Evolutionary conservation across 1,139 yeast genomes (phyloP).

Genomic region (Candida sanyaensis): DNA sequence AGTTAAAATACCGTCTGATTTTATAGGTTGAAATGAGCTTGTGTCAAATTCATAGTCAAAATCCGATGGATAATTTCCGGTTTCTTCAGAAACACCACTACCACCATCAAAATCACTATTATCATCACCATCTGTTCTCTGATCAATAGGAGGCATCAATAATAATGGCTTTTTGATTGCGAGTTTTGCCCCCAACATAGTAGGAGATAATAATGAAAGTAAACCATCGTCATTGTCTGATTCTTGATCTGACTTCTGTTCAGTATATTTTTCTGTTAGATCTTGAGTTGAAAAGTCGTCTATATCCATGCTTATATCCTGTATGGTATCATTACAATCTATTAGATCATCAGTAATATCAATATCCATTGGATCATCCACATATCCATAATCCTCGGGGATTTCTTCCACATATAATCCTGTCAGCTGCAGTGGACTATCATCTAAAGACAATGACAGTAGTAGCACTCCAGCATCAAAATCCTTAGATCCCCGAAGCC

Average conservation of each 20-base stretch:
- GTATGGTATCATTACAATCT: not conserved
- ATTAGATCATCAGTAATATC: slow-evolving; percentile 12
- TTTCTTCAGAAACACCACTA: not conserved
- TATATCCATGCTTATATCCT: not conserved
- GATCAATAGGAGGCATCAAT: slow-evolving; percentile 28
- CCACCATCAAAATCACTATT: too few relatives aligned
- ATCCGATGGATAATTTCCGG: slow-evolving; percentile 1
- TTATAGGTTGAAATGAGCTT: slow-evolving; percentile 12
- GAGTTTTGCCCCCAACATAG: slow-evolving; percentile 39
- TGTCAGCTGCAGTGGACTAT: slow-evolving; percentile 9
- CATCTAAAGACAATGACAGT: slow-evolving; percentile 29
- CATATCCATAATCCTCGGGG: slow-evolving; percentile 5
- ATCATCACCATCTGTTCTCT: not conserved
- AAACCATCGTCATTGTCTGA: slow-evolving; percentile 8
- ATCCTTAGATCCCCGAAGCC: slow-evolving; percentile 14
- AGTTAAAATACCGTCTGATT: slow-evolving; percentile 6
- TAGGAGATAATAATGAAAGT: slow-evolving; percentile 31
- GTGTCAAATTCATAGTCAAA: slow-evolving; percentile 28
- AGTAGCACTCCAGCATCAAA: slow-evolving; percentile 27
- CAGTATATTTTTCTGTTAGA: not conserved
- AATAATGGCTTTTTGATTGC: slow-evolving; percentile 30
- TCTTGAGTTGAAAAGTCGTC: not conserved
- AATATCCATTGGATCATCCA: slow-evolving; percentile 19
- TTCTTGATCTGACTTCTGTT: not conserved
- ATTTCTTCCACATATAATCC: not conserved